Evolutionary conservation across 2,329 filamentous ascomycete species (phyloP).

Genomic region (Apiospora phragmitis): DNA sequence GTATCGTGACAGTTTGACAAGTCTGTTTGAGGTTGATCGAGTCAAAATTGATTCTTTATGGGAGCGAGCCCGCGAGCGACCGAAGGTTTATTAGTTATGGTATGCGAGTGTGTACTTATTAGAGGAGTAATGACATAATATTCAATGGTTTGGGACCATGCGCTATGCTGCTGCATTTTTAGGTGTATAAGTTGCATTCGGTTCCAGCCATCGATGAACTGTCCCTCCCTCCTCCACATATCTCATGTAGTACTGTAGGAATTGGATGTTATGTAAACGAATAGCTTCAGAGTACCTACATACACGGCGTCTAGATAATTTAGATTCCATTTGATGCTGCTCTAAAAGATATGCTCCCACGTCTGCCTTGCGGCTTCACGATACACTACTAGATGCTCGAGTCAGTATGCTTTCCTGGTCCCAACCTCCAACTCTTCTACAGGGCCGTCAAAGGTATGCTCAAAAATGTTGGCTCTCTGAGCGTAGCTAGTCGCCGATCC

Average conservation of each 20-base stretch:
- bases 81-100: background rate
- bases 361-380: background rate
- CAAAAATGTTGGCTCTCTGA: background rate
- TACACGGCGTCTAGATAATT: background rate
- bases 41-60: background rate
- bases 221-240: background rate
- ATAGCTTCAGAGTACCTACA: background rate
- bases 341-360: background rate
- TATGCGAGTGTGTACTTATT: background rate
- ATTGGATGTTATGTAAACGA: background rate
- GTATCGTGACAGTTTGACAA: slow-evolving; percentile 6
- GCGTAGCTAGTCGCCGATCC: background rate
- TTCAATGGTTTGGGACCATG: background rate
- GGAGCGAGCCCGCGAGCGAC: background rate
- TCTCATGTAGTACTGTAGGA: background rate
- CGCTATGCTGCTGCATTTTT: background rate
- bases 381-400: background rate
- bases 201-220: background rate
- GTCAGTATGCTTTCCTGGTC: background rate
- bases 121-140: background rate
- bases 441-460: background rate
- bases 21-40: slow-evolving; percentile 6
- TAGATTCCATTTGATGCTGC: background rate
- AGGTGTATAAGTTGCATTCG: background rate
- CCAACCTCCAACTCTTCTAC: background rate